These are phyloP conservation scores for Cladorrhinum sp. DNA, from an alignment of 2,329 filamentous ascomycete species.

Conservation along the genomic window DNA sequence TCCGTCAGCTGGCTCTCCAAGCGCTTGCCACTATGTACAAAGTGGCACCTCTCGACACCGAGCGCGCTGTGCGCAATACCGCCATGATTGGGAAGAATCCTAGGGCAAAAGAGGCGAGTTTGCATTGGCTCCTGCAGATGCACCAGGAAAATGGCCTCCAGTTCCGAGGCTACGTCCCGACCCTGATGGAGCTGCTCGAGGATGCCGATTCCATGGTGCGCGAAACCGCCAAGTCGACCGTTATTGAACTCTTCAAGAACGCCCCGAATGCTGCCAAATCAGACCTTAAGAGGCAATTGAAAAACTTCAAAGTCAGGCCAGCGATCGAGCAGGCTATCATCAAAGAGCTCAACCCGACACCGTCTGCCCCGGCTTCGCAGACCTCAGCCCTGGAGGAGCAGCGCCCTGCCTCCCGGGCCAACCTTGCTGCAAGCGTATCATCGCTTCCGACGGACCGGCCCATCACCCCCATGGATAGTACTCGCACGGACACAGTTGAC, in stretches of 20 bases:
- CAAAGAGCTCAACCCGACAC: slow-evolving; percentile 62
- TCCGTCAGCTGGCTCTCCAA: slow-evolving; percentile 70
- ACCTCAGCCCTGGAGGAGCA: slow-evolving; percentile 36
- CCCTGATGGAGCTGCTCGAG: slow-evolving; percentile 81
- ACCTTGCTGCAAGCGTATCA: slow-evolving; percentile 51
- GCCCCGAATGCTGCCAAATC: slow-evolving; percentile 81
- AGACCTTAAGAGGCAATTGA: slow-evolving; percentile 82
- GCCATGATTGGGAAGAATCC: slow-evolving; percentile 78
- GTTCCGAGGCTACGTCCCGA: slow-evolving; percentile 79
- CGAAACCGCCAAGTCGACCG: slow-evolving; percentile 75
- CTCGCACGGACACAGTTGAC: slow-evolving; percentile 67
- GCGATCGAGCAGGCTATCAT: slow-evolving; percentile 81
- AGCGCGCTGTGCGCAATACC: slow-evolving; percentile 72
- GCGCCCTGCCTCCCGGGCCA: slow-evolving; percentile 32
- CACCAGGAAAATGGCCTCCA: slow-evolving; percentile 74
- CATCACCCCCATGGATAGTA: slow-evolving; percentile 61
- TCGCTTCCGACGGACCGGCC: slow-evolving; percentile 50
- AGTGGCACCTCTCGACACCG: slow-evolving; percentile 68
- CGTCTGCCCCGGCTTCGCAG: slow-evolving; percentile 38
- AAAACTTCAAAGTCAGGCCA: slow-evolving; percentile 78
- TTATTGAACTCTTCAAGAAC: slow-evolving; percentile 80
- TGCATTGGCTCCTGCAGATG: slow-evolving; percentile 87
- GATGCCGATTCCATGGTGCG: slow-evolving; percentile 86
- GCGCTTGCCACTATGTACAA: slow-evolving; percentile 75
- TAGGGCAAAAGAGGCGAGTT: slow-evolving; percentile 77